Evolutionary conservation across 2,329 filamentous ascomycete genomes (phyloP), one percentile per base, ranked within the genome.

Genomic region (Setomelanomma holmii): DNA sequence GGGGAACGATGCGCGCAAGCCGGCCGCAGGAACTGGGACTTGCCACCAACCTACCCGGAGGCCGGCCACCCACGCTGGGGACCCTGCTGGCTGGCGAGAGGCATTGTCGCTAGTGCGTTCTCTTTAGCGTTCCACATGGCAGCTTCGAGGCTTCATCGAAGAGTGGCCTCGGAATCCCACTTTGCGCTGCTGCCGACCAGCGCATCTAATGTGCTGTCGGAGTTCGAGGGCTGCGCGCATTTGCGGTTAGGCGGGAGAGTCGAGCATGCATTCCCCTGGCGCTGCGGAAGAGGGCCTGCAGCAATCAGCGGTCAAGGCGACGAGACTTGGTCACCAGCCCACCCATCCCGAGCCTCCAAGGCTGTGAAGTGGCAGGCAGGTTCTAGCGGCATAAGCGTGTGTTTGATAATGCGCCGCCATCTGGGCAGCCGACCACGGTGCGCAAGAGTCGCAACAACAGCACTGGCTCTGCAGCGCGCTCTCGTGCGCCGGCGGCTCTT

Each of bases 221-320:
- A 41, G 38, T 41, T 43, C 45, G 27, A 45, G 45, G 54, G 34
- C 51, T 30, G 60, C 52, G 34, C 44, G 43, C 54, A 49, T 50
- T 22, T 47, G 46, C 43, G 46, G 56, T 51, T 47, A 45, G 36
- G 52, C 45, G 56, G 47, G 39, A 45, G 46, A 43, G 47, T 51
- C 17, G 40, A 60, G 56, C 41, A 52, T 59, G 57, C 61, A 61
- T 63, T 58, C 61, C 61, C 61, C 63, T 66, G 63, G 63, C 56
- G 40, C 51, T 17, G 34, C 57, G 51, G 56, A 52, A 45, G 47
- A 53, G 49, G 46, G 51, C 49, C 45, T 55, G 50, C 54, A 57
- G 56, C 27, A 58, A 61, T 56, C 55, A 63, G 64, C 63, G 64
- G 63, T 65, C 63, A 66, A 56, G 56, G 60, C 54, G 51, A 50